Percentiles rank a stretch among this genome's conserved stretches.
phyloP scores from a whole-genome alignment of 495 filamentous ascomycete genomes.

The Xylaria longipes region DNA sequence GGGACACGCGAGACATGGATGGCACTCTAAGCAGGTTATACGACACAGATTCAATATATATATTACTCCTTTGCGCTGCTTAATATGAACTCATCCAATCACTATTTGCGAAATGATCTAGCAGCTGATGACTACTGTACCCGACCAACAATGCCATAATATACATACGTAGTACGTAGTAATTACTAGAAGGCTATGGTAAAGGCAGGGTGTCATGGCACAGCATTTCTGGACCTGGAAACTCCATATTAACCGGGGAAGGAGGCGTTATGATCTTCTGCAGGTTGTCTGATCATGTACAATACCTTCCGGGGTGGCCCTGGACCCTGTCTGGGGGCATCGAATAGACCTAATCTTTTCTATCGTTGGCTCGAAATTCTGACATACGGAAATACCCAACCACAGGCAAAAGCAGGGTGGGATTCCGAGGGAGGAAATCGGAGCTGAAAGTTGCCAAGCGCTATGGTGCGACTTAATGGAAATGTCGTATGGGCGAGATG shows the following conservation, averaged over 20 bases:
- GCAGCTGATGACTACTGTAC: too few species aligned
- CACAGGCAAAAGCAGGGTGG: background rate
- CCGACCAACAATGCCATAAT: too few species aligned
- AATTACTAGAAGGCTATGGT: background rate
- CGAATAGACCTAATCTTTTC: background rate
- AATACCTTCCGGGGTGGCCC: background rate
- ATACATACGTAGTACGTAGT: too few species aligned
- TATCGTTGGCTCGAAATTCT: background rate
- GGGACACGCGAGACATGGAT: background rate
- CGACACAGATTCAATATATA: background rate
- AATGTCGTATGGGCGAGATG: background rate
- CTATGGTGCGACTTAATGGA: background rate
- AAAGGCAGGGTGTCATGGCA: background rate
- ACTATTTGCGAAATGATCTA: background rate
- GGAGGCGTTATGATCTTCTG: conserved; percentile 13
- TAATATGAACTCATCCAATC: background rate
- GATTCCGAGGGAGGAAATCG: background rate
- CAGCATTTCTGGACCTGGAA: background rate
- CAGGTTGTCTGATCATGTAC: conserved; percentile 19
- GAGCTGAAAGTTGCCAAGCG: conserved; percentile 26
- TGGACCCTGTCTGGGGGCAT: background rate
- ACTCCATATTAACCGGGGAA: background rate
- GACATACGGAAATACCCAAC: background rate
- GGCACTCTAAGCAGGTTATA: background rate
- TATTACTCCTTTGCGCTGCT: background rate